phyloP scores from a whole-genome alignment of 805 yeast species.

The Wickerhamiella vanderwaltii region DNA sequence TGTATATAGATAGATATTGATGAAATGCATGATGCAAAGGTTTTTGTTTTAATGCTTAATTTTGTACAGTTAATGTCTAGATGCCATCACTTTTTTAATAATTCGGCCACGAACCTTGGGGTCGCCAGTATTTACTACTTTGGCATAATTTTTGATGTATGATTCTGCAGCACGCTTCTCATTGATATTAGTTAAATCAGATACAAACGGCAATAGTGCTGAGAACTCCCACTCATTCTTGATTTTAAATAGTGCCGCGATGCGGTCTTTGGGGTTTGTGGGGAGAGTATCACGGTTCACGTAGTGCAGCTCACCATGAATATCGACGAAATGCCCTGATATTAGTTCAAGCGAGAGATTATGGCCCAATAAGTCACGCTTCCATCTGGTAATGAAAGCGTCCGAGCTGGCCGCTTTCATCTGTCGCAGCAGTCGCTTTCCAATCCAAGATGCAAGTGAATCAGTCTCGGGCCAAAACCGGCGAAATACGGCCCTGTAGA shows the following conservation, averaged over 20 bases:
- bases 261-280: constrained; percentile 36
- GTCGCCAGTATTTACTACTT: constrained; percentile 5
- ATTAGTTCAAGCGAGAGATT: constrained; percentile 45
- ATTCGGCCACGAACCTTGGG: not conserved
- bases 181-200: constrained; percentile 33
- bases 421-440: constrained; percentile 38
- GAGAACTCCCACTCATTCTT: constrained; percentile 50
- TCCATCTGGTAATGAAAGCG: constrained; percentile 29
- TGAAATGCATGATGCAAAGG: not conserved
- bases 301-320: constrained; percentile 39
- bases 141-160: constrained; percentile 8
- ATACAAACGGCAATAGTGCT: constrained; percentile 53
- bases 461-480: constrained; percentile 33
- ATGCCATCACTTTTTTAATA: not conserved
- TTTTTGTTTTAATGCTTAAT: not conserved
- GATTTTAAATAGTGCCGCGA: constrained; percentile 39
- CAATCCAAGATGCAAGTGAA: constrained; percentile 49
- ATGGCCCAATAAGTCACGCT: constrained; percentile 38
- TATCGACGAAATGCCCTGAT: constrained; percentile 43
- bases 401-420: constrained; percentile 27
- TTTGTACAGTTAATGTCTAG: too few relatives aligned
- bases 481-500: constrained; percentile 39
- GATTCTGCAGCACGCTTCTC: constrained; percentile 6
- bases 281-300: constrained; percentile 41
- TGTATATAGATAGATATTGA: not conserved